Conservation (phyloP, 2,329 filamentous ascomycete species). For the Xylaria multiplex region DNA sequence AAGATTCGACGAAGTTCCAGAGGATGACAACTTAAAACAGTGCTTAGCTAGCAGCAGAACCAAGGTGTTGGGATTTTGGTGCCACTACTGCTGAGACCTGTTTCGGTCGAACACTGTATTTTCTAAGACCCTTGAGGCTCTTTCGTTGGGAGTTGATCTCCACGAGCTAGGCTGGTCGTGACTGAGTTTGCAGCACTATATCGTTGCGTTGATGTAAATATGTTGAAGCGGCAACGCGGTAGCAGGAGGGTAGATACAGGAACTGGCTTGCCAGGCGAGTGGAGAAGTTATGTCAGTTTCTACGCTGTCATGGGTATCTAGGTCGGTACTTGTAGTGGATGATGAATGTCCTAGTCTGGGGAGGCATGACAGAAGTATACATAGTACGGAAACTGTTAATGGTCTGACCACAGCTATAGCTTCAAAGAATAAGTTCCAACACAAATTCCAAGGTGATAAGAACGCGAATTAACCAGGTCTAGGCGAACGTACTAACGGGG, state of each 20-base stretch:
- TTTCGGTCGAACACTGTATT: conserved; percentile 12
- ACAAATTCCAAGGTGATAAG: conserved; percentile 37
- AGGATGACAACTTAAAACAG: conserved; percentile 9
- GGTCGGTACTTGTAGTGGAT: conserved; percentile 36
- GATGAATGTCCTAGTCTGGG: conserved; percentile 31
- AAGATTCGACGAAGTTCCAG: conserved; percentile 14
- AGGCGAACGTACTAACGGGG: conserved; percentile 29
- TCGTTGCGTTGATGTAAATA: conserved; percentile 33
- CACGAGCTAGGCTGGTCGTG: conserved; percentile 14
- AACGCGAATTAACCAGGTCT: conserved; percentile 33
- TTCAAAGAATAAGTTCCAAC: conserved; percentile 35
- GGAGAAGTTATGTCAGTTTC: conserved; percentile 39
- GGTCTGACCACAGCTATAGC: conserved; percentile 38
- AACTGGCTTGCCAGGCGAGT: conserved; percentile 25
- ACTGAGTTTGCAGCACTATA: conserved; percentile 19
- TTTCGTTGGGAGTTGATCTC: conserved; percentile 14
- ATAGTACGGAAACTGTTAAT: conserved; percentile 24
- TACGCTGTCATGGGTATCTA: conserved; percentile 35
- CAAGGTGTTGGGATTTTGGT: conserved; percentile 15
- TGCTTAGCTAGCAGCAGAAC: conserved; percentile 15
- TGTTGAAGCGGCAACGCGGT: conserved; percentile 26
- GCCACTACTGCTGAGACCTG: conserved; percentile 7
- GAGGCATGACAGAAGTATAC: conserved; percentile 33
- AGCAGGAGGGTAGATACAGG: conserved; percentile 30
- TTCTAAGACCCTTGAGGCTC: conserved; percentile 15